These are phyloP conservation scores for Yarrowia divulgata DNA, from an alignment of 805 yeast genomes.

Conservation along the genomic window DNA sequence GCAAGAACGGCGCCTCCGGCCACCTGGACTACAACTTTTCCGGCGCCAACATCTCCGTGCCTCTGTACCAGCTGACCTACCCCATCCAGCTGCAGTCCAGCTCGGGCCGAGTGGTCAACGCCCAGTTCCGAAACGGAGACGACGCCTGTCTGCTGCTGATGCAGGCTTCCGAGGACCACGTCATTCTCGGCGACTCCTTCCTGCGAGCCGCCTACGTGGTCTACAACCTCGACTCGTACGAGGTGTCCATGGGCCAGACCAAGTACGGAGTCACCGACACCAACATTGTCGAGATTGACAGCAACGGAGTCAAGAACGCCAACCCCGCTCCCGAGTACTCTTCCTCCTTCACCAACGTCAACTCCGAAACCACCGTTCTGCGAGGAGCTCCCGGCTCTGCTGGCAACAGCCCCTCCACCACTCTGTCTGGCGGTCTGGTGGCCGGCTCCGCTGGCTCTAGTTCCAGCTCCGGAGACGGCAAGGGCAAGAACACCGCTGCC, in stretches of 20 bases:
- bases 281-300: constrained; percentile 47
- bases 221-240: constrained; percentile 65
- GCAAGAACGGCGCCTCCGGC: constrained; percentile 27
- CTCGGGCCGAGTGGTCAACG: constrained; percentile 36
- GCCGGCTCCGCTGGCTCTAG: constrained; percentile 11
- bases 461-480: neutral
- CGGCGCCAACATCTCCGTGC: constrained; percentile 44
- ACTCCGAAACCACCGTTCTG: constrained; percentile 14
- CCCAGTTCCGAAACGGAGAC: constrained; percentile 43
- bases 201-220: constrained; percentile 71
- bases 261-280: constrained; percentile 45
- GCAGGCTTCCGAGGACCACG: constrained; percentile 48
- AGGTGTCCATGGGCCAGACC: constrained; percentile 64
- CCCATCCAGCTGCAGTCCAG: constrained; percentile 41
- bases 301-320: constrained; percentile 48
- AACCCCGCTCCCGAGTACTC: constrained; percentile 43
- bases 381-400: constrained; percentile 35
- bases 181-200: constrained; percentile 70
- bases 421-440: constrained; percentile 38
- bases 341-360: constrained; percentile 9
- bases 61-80: constrained; percentile 46
- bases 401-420: constrained; percentile 8
- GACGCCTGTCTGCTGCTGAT: constrained; percentile 44
- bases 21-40: constrained; percentile 43
- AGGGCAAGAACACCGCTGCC: constrained; percentile 27